A percentile compares a stretch with the other conserved stretches of the same genome.
Evolutionary conservation across 768 basidiomycete genomes (phyloP).

Genomic region (Phaeolepiota aurea): DNA sequence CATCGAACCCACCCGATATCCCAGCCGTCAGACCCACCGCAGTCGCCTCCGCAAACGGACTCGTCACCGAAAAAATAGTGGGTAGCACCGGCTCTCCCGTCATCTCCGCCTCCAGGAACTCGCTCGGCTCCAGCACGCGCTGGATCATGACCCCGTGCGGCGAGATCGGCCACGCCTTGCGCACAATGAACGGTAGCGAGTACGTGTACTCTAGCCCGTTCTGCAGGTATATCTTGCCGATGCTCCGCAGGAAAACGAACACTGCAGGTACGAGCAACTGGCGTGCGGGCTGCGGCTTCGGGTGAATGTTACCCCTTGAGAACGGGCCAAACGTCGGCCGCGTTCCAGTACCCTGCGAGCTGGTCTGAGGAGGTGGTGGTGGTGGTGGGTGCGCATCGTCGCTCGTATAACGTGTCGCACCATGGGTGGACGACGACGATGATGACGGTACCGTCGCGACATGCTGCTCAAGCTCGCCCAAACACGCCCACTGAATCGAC

Average conservation of each 20-base stretch:
- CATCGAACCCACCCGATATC: conserved; percentile 39
- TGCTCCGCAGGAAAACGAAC: conserved; percentile 72
- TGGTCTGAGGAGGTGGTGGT: conserved; percentile 9
- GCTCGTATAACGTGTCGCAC: conserved; percentile 21
- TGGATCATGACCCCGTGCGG: conserved; percentile 80
- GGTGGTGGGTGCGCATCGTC: conserved; percentile 20
- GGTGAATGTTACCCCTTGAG: conserved; percentile 30
- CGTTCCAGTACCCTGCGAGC: conserved; percentile 1
- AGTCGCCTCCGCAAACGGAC: conserved; percentile 66
- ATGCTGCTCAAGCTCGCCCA: conserved; percentile 61
- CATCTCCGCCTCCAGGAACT: conserved; percentile 57
- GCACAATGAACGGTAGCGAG: conserved; percentile 72
- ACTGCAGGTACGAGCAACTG: conserved; percentile 43
- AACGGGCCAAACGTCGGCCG: conserved; percentile 51
- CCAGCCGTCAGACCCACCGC: conserved; percentile 61
- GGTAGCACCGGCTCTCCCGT: conserved; percentile 66
- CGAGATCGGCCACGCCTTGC: conserved; percentile 68
- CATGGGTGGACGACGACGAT: conserved; percentile 5
- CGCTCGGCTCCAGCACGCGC: conserved; percentile 57
- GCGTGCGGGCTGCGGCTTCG: conserved; percentile 26
- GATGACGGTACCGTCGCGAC: conserved; percentile 15
- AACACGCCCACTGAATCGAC: conserved; percentile 70
- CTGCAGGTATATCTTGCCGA: conserved; percentile 61
- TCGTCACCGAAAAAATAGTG: conserved; percentile 73
- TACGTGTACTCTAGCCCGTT: conserved; percentile 74